phyloP scores from a whole-genome alignment of 2,329 filamentous ascomycete genomes.

The Tolypocladium endophyticum region DNA sequence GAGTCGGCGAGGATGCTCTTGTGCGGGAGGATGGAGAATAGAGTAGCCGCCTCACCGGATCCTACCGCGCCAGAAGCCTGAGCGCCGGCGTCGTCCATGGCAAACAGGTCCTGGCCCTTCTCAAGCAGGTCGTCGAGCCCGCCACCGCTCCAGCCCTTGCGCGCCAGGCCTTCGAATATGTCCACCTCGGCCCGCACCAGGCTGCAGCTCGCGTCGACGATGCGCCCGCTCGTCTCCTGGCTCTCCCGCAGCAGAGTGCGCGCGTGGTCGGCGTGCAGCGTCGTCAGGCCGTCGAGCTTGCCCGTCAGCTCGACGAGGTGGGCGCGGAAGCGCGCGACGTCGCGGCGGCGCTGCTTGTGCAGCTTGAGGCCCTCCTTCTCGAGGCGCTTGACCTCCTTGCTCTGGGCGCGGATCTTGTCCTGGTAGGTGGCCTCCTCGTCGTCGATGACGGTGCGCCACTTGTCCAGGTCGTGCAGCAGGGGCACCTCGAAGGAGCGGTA shows the following conservation, averaged over 20 bases:
- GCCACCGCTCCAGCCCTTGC: constrained; percentile 58
- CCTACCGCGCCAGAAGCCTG: constrained; percentile 19
- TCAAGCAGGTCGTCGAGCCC: constrained; percentile 57
- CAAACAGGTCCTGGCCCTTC: constrained; percentile 51
- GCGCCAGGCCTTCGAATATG: constrained; percentile 55
- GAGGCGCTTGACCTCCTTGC: constrained; percentile 49
- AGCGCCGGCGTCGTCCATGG: constrained; percentile 25
- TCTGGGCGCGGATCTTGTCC: constrained; percentile 41
- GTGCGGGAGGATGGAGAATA: constrained; percentile 55
- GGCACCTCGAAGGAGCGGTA: constrained; percentile 60
- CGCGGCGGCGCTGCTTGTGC: constrained; percentile 47
- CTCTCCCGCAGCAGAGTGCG: constrained; percentile 49
- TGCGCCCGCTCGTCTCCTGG: constrained; percentile 51
- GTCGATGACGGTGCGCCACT: constrained; percentile 51
- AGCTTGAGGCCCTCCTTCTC: constrained; percentile 56
- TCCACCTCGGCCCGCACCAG: constrained; percentile 59
- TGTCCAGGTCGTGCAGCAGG: constrained; percentile 57
- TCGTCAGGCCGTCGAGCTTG: constrained; percentile 52
- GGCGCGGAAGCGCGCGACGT: constrained; percentile 50
- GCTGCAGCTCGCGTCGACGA: constrained; percentile 54
- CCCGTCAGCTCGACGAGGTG: constrained; percentile 54
- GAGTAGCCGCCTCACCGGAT: constrained; percentile 28
- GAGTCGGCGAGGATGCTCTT: constrained; percentile 51
- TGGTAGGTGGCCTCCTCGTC: constrained; percentile 54
- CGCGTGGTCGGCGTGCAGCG: constrained; percentile 50